These are phyloP conservation scores for Ascocoryne sarcoides DNA, from an alignment of 2,329 filamentous ascomycete species.

Conservation along the genomic window DNA sequence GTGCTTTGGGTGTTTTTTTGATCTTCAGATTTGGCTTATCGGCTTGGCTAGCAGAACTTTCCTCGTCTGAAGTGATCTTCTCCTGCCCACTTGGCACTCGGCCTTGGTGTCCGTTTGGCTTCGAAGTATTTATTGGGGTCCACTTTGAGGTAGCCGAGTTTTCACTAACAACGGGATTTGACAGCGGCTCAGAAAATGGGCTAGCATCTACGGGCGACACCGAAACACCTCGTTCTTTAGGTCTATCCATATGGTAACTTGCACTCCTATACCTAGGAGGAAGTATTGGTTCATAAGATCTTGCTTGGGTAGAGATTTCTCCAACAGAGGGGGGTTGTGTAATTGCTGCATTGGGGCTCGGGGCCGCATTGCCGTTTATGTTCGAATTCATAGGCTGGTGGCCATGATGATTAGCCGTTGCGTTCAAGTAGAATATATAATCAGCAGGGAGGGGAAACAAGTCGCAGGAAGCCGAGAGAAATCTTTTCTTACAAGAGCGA, in stretches of 20 bases:
- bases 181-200: conserved; percentile 17
- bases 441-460: conserved; percentile 13
- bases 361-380: no score
- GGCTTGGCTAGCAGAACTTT: conserved; percentile 9
- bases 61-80: conserved; percentile 20
- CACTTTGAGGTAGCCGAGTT: no score
- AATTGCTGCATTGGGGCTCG: no score
- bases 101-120: conserved; percentile 1
- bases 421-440: no score
- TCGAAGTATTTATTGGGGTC: background rate
- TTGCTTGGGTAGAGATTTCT: no score
- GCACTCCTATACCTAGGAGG: conserved; percentile 19
- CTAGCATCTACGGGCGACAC: conserved; percentile 24
- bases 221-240: conserved; percentile 19
- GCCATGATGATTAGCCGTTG: no score
- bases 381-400: no score
- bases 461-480: conserved; percentile 17
- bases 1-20: conserved; percentile 12
- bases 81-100: conserved; percentile 21
- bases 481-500: conserved; percentile 18
- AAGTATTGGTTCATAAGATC: no score
- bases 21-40: conserved; percentile 15
- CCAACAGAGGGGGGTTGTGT: no score
- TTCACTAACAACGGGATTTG: background rate
- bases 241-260: conserved; percentile 21